Percentiles rank a stretch among this genome's conserved stretches.
These are phyloP conservation scores for Aspergillus jensenii DNA, from an alignment of 2,329 filamentous ascomycete genomes.

Conservation along the genomic window DNA sequence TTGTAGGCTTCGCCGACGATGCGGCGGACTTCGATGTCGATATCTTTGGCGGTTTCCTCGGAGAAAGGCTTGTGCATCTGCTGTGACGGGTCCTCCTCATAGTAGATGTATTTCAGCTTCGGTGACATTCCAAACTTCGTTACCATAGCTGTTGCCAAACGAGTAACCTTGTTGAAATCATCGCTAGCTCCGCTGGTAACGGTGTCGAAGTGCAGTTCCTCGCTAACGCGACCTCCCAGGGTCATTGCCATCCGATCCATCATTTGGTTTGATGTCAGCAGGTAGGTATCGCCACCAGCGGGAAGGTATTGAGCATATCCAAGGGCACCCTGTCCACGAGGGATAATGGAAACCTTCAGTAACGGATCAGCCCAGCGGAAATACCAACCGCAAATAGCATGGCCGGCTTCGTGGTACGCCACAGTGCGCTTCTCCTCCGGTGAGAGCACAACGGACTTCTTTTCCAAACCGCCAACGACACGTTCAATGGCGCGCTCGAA, in stretches of 20 bases:
- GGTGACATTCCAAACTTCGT: conserved; percentile 99
- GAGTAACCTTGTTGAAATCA: conserved; percentile 97
- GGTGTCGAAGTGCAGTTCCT: conserved; percentile 94
- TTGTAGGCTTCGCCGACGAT: conserved; percentile 92
- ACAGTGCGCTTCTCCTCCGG: conserved; percentile 94
- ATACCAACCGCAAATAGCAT: conserved; percentile 98
- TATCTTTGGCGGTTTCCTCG: conserved; percentile 87
- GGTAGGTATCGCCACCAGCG: conserved; percentile 75
- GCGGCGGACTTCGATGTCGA: conserved; percentile 85
- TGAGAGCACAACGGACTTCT: conserved; percentile 91
- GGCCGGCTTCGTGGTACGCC: conserved; percentile 96
- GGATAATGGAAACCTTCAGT: conserved; percentile 97
- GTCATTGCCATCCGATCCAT: conserved; percentile 99
- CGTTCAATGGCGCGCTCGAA: conserved; percentile 98
- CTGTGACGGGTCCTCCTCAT: conserved; percentile 72
- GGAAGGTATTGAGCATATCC: conserved; percentile 98
- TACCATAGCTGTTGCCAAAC: conserved; percentile 95
- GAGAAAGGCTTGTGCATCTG: conserved; percentile 93
- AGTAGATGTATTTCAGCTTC: conserved; percentile 90
- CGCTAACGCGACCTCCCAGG: conserved; percentile 87
- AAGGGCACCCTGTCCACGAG: conserved; percentile 86
- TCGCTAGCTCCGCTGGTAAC: conserved; percentile 94
- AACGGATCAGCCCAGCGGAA: conserved; percentile 95
- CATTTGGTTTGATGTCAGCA: conserved; percentile 92
- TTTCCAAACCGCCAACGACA: conserved; percentile 93